Evolutionary conservation across 495 filamentous ascomycete genomes (phyloP).

Genomic region (Penicillium antarcticum): DNA sequence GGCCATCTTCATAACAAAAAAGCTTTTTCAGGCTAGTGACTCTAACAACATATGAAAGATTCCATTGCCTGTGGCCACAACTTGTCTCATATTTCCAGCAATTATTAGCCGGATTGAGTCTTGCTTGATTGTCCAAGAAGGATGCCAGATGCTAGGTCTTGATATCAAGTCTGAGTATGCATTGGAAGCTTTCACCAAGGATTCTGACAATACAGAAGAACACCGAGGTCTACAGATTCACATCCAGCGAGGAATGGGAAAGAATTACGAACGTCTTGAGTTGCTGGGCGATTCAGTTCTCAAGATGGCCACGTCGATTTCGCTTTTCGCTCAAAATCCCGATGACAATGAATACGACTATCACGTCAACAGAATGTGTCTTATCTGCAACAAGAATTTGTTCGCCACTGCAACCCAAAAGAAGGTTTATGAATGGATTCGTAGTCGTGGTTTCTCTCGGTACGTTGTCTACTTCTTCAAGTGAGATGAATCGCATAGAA

Average conservation of each 20-base stretch:
- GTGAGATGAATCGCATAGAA: not conserved
- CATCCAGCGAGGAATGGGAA: constrained; percentile 85
- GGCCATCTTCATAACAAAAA: constrained; percentile 24
- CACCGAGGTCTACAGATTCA: constrained; percentile 68
- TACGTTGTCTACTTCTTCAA: constrained; percentile 17
- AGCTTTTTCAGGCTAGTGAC: not conserved
- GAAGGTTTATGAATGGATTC: constrained; percentile 69
- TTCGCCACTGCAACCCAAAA: constrained; percentile 69
- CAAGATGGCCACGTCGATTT: constrained; percentile 92
- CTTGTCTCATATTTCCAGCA: constrained; percentile 72
- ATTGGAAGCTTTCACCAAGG: constrained; percentile 90
- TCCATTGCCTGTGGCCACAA: constrained; percentile 58
- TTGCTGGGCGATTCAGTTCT: constrained; percentile 93
- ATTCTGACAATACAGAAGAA: constrained; percentile 87
- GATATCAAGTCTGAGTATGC: constrained; percentile 65
- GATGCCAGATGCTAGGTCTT: constrained; percentile 56
- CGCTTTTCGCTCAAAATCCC: constrained; percentile 71
- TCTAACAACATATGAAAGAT: constrained; percentile 43
- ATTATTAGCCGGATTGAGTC: constrained; percentile 82
- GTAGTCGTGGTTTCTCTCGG: constrained; percentile 78
- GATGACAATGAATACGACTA: constrained; percentile 81
- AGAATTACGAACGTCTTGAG: constrained; percentile 93
- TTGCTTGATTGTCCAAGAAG: constrained; percentile 76
- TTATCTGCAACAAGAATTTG: constrained; percentile 91
- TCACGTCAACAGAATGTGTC: constrained; percentile 84